Base-by-base conservation (phyloP, 139 green algal genomes). In the Astrephomene gubernaculifera region DNA sequence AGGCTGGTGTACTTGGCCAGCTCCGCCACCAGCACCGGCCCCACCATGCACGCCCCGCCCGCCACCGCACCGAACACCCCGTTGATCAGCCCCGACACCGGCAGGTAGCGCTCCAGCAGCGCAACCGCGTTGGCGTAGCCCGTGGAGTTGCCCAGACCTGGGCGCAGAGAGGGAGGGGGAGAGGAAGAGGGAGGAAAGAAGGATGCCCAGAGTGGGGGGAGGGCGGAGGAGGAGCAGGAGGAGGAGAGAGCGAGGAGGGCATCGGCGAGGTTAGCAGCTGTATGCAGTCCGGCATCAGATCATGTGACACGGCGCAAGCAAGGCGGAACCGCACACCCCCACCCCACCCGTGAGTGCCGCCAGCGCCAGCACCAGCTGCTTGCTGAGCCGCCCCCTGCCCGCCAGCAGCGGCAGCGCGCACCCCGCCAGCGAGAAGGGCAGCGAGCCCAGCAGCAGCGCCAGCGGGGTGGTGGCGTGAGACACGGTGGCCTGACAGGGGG, bases 1-100 rank as follows among this genome's bases (percentile, higher is more conserved):
- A 91, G 60, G 41, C 22, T 44, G 22, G 78, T 89, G 87, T 87
- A 53, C 61, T 85, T 83, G 25, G 81, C 79, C 29, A 89, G 53
- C 64, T 81, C 61, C 4, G 88, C 88, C 65, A 91, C 88, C 39
- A 87, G 71, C 52, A 81, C 86, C 25, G 88, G 88, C n/a, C 88
- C 88, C 61, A 91, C 88, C 88, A 91, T 91, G 83, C 88, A 91
- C 25, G 88, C 88, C 19, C 79, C 88, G 36, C 88, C 88, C 43
- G 88, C 88, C 54, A 91, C 88, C 64, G 82, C 82, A 31, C 88
- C 88, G 64, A 91, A 91, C 71, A 91, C 57, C 36, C 88, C 88
- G 54, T 91, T 91, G 79, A 89, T 87, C 63, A 89, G 87, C 49
- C 88, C 88, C n/a, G 83, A 89, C 71, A 91, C 83, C 6, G 88